Evolutionary conservation across 2,329 filamentous ascomycete genomes (phyloP).

Genomic region (Harringtonia aguacate): DNA sequence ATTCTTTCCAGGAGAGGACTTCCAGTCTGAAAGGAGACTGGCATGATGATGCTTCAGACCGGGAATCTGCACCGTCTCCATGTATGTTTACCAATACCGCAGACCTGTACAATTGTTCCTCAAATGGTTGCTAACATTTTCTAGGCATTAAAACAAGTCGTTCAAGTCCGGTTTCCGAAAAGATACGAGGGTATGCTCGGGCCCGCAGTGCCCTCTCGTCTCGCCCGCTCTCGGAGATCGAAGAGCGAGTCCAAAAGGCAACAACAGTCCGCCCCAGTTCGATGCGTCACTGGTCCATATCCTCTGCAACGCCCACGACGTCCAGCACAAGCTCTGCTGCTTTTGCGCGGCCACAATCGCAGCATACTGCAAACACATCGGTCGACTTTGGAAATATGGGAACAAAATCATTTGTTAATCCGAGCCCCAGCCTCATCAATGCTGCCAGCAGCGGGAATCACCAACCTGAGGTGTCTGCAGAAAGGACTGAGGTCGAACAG

Average conservation of each 20-base stretch:
- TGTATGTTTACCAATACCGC: slow-evolving; percentile 12
- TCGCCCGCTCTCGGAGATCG: background rate
- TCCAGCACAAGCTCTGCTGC: slow-evolving; percentile 5
- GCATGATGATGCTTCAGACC: slow-evolving; percentile 1
- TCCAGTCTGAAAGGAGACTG: slow-evolving; percentile 3
- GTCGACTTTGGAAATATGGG: slow-evolving; percentile 6
- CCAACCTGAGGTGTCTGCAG: too few species aligned
- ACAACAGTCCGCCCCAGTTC: slow-evolving; percentile 3
- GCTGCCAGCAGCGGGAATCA: too few species aligned
- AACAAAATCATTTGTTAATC: background rate
- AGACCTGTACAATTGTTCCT: background rate
- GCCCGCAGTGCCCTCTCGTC: background rate
- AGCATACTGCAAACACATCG: slow-evolving; percentile 13
- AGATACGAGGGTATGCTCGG: background rate
- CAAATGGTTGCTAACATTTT: slow-evolving; percentile 1
- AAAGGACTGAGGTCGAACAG: too few species aligned
- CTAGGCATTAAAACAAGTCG: slow-evolving; percentile 6
- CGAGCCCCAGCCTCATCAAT: background rate
- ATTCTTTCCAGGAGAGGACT: slow-evolving; percentile 2
- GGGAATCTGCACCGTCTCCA: slow-evolving; percentile 12
- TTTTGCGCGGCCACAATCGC: slow-evolving; percentile 2
- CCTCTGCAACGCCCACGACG: slow-evolving; percentile 5
- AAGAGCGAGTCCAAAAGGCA: slow-evolving; percentile 5
- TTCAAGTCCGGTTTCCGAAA: slow-evolving; percentile 4
- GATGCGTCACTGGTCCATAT: slow-evolving; percentile 6